These are phyloP conservation scores for Phylloporus rhodoxanthus DNA, from an alignment of 768 basidiomycete species.

Conservation along the genomic window DNA sequence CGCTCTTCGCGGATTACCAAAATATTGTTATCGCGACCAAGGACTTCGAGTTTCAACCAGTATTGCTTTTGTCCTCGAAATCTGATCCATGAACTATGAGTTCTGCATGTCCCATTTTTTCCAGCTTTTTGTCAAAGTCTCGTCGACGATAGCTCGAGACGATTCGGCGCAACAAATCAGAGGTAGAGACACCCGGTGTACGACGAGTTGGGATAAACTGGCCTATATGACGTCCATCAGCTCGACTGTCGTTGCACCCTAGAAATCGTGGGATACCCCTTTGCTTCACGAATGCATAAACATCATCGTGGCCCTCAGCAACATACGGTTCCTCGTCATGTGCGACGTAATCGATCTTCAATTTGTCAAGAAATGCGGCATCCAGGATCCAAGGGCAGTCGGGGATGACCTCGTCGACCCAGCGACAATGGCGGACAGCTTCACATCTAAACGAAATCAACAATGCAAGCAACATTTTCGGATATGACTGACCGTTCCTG, in stretches of 20 bases:
- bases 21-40: not conserved
- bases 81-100: slow-evolving; percentile 52
- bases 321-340: slow-evolving; percentile 92
- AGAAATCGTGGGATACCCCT: slow-evolving; percentile 49
- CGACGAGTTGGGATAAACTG: slow-evolving; percentile 93
- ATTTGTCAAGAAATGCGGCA: slow-evolving; percentile 73
- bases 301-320: slow-evolving; percentile 74
- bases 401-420: slow-evolving; percentile 91
- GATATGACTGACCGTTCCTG: slow-evolving; percentile 58
- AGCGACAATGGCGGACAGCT: slow-evolving; percentile 89
- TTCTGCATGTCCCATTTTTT: slow-evolving; percentile 78
- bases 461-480: not conserved
- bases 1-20: not conserved
- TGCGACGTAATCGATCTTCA: slow-evolving; percentile 92
- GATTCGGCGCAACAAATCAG: slow-evolving; percentile 86
- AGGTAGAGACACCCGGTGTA: slow-evolving; percentile 92
- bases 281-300: slow-evolving; percentile 75
- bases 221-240: slow-evolving; percentile 41
- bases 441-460: slow-evolving; percentile 55
- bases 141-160: slow-evolving; percentile 80
- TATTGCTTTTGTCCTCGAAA: slow-evolving; percentile 15
- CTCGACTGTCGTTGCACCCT: not conserved
- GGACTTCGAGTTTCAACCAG: not conserved
- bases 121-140: slow-evolving; percentile 84
- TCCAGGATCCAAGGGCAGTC: slow-evolving; percentile 90